Conservation (phyloP, 2,329 filamentous ascomycete species). For the Sporothrix humicola region DNA sequence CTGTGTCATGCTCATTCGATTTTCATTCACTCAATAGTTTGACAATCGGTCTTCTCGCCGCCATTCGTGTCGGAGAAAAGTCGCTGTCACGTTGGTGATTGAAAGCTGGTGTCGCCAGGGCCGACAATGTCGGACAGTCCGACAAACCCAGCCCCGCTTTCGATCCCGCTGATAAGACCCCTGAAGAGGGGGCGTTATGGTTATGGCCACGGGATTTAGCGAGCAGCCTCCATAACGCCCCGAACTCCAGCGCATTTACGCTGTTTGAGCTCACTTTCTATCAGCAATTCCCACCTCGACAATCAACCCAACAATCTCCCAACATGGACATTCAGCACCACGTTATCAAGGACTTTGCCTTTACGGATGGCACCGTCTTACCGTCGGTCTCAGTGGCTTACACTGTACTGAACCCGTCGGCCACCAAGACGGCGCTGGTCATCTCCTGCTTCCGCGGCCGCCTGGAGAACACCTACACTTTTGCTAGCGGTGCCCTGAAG, state of each 20-base stretch:
- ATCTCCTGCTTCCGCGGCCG: constrained; percentile 37
- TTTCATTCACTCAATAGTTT: too few species aligned
- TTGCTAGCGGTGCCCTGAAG: constrained; percentile 31
- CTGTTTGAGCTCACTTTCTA: too few species aligned
- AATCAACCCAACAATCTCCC: too few species aligned
- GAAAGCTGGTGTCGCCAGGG: background rate
- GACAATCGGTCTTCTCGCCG: too few species aligned
- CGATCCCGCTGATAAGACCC: background rate
- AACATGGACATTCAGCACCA: constrained; percentile 19
- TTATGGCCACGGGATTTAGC: too few species aligned
- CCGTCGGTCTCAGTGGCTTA: constrained; percentile 35
- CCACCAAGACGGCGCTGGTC: constrained; percentile 32
- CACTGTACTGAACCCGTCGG: constrained; percentile 23
- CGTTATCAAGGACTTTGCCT: constrained; percentile 28
- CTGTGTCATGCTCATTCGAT: too few species aligned
- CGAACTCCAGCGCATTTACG: too few species aligned
- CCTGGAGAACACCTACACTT: constrained; percentile 25
- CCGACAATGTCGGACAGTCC: background rate
- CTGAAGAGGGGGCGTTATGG: background rate
- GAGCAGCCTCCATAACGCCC: too few species aligned
- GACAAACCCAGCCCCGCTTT: background rate
- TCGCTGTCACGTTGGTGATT: too few species aligned
- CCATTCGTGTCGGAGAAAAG: too few species aligned
- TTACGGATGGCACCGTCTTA: constrained; percentile 31
- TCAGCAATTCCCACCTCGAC: too few species aligned